Evolutionary conservation across 441 rosid species (phyloP).

Genomic region (Dalechampia spathulata): DNA sequence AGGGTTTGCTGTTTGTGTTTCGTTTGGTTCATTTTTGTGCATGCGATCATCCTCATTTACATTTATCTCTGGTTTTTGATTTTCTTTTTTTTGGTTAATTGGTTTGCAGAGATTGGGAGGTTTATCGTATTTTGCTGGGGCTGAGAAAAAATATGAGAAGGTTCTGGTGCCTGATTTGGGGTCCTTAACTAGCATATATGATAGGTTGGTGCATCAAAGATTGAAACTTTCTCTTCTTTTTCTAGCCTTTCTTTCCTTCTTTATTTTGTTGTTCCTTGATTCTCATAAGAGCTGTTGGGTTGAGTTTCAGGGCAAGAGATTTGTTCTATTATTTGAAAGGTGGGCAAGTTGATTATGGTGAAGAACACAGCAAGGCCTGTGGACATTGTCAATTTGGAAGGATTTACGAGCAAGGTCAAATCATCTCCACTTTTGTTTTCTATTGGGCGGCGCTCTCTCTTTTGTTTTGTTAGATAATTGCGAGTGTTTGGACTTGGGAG

Average conservation of each 20-base stretch:
- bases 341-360: slow-evolving; percentile 85
- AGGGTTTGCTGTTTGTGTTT: not conserved
- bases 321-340: slow-evolving; percentile 92
- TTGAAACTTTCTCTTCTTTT: slow-evolving; percentile 5
- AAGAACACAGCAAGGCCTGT: slow-evolving; percentile 79
- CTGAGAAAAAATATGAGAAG: slow-evolving; percentile 91
- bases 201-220: slow-evolving; percentile 43
- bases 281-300: slow-evolving; percentile 5
- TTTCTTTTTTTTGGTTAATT: slow-evolving; percentile 9
- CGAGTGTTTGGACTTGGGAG: not conserved
- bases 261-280: not conserved
- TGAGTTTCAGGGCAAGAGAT: slow-evolving; percentile 70
- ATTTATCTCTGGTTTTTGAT: slow-evolving; percentile 9
- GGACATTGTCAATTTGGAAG: slow-evolving; percentile 85
- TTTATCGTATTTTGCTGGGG: slow-evolving; percentile 91
- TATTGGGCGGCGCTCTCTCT: not conserved
- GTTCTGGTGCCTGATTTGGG: slow-evolving; percentile 98
- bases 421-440: not conserved
- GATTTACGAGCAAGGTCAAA: slow-evolving; percentile 55
- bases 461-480: not conserved
- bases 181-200: slow-evolving; percentile 81
- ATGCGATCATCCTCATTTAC: slow-evolving; percentile 3
- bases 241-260: not conserved
- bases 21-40: not conserved
- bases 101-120: slow-evolving; percentile 72